A percentile compares a stretch with the other conserved stretches of the same genome.
Evolutionary conservation across 78 protist species (phyloP).

Genomic region (Protostelium mycophagum): DNA sequence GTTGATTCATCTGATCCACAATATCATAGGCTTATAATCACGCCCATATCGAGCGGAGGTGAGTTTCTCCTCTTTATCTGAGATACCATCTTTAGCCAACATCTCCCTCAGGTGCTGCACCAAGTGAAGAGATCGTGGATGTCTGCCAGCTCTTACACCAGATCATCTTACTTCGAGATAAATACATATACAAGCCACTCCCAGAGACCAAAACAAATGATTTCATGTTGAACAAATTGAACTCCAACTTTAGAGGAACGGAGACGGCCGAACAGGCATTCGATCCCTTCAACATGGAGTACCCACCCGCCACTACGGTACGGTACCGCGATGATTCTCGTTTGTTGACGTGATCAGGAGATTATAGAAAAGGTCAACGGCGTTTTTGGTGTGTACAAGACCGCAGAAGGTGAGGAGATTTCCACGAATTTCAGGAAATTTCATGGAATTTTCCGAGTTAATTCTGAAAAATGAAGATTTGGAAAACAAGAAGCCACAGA

Average conservation of each 20-base stretch:
- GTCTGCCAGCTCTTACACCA: constrained; percentile 39
- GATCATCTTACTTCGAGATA: constrained; percentile 26
- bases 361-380: constrained; percentile 42
- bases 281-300: constrained; percentile 16
- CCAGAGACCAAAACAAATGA: background rate
- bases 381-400: constrained; percentile 28
- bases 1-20: background rate
- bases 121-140: constrained; percentile 30
- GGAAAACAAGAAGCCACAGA: constrained; percentile 1
- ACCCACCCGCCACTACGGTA: background rate
- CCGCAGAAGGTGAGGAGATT: constrained; percentile 21
- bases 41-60: background rate
- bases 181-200: constrained; percentile 26
- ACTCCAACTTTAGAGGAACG: constrained; percentile 16
- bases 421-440: too few species aligned
- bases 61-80: background rate
- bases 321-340: too few species aligned
- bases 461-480: background rate
- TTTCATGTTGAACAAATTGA: constrained; percentile 20
- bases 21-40: background rate
- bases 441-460: background rate
- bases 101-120: background rate
- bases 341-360: too few species aligned
- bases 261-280: constrained; percentile 40
- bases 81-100: background rate